Evolutionary conservation across 768 basidiomycete species (phyloP), one percentile per base, ranked within the genome.

Genomic region (Psilocybe subaeruginosa): DNA sequence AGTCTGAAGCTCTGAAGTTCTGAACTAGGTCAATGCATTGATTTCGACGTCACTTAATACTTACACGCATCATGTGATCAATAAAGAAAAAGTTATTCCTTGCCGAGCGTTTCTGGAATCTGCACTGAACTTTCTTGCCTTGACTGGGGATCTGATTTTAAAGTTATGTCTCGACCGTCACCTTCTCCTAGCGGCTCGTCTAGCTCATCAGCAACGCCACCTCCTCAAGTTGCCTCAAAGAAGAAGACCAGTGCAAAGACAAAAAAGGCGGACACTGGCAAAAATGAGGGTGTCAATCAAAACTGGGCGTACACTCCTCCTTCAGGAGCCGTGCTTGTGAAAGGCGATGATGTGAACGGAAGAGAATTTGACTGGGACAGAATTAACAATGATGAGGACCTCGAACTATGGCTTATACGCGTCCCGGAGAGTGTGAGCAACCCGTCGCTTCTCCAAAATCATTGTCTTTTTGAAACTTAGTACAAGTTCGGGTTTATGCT

Each of bases 391-490:
- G 73, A 82, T 53, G 80, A 88, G 29, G 83, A 91, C 60, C 66
- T 85, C 8, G 90, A 93, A 65, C 66, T 93, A 8, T 92, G 90
- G 84, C 73, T 91, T 11, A 81, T 92, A 37, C 83, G 91, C 9
- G 82, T 86, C 14, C 91, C 91, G 23, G 84, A 87, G 11, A 80
- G 80, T 41, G 91, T 92, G 69, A 61, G 88, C 77, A 8, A 47
- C 17, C 37, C 23, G 37, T 52, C 19, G n/a, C 30, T 57, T 8
- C 7, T 14, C 27, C 27, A 30, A 14, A 39, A 52, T 48, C n/a
- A 39, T 11, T 53, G 23, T 6, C 16, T 17, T 39, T 31, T 52
- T 14, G 7, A 46, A 50, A 57, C 50, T 31, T 63, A 4, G 23
- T 46, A 51, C 23, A 39, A 43, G 41, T 43, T 43, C 14, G 11